phyloP scores from a whole-genome alignment of 2,329 filamentous ascomycete genomes.

The Bipolaris victoriae region DNA sequence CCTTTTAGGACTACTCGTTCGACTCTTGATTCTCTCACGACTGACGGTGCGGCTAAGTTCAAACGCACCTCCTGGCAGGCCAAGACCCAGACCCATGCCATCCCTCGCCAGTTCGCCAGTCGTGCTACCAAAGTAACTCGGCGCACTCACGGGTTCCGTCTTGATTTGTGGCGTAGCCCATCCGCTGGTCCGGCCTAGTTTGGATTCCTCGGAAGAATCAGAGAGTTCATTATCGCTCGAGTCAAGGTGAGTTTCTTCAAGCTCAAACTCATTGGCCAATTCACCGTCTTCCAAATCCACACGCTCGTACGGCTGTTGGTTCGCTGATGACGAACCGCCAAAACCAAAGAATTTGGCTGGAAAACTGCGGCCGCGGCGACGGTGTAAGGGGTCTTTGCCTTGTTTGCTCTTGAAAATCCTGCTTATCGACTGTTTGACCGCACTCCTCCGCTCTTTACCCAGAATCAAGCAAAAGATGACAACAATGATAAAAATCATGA shows the following conservation, averaged over 20 bases:
- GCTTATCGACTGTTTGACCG: slow-evolving; percentile 62
- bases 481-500: slow-evolving; percentile 77
- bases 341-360: slow-evolving; percentile 67
- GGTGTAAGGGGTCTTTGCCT: slow-evolving; percentile 42
- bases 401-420: slow-evolving; percentile 53
- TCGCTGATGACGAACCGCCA: slow-evolving; percentile 44
- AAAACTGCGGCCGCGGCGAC: slow-evolving; percentile 50
- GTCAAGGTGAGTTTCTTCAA: slow-evolving; percentile 55
- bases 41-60: slow-evolving; percentile 83
- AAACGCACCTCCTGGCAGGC: slow-evolving; percentile 30
- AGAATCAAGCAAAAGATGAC: slow-evolving; percentile 75
- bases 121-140: slow-evolving; percentile 29
- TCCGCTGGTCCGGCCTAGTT: slow-evolving; percentile 67
- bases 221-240: slow-evolving; percentile 67
- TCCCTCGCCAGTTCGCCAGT: slow-evolving; percentile 34
- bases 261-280: slow-evolving; percentile 73
- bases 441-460: slow-evolving; percentile 74
- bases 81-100: slow-evolving; percentile 43
- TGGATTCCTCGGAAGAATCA: slow-evolving; percentile 64
- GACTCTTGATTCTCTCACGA: slow-evolving; percentile 72
- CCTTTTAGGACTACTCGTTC: slow-evolving; percentile 57
- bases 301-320: slow-evolving; percentile 70
- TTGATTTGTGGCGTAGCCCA: slow-evolving; percentile 70
- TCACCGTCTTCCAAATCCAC: slow-evolving; percentile 75
- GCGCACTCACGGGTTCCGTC: slow-evolving; percentile 22